phyloP scores from a whole-genome alignment of 2,329 filamentous ascomycete species.

The Claviceps spartinae region DNA sequence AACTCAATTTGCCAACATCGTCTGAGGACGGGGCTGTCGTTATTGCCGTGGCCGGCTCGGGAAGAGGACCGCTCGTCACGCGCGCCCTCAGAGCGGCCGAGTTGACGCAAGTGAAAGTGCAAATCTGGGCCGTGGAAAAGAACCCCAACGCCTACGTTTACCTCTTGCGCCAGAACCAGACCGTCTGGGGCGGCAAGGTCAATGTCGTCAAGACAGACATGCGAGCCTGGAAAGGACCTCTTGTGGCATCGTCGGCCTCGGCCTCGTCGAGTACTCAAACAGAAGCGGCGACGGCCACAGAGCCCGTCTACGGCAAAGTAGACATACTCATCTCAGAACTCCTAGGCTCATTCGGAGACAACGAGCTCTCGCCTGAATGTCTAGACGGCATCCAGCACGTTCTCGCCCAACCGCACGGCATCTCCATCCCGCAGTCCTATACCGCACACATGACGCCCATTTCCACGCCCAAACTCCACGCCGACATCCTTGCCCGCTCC shows the following conservation, averaged over 20 bases:
- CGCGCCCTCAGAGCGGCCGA: conserved; percentile 71
- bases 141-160: conserved; percentile 96
- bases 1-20: conserved; percentile 57
- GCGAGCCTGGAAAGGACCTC: conserved; percentile 85
- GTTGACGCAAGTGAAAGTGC: conserved; percentile 60
- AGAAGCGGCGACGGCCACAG: conserved; percentile 18
- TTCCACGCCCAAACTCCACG: conserved; percentile 70
- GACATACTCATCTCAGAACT: conserved; percentile 93
- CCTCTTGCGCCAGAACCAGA: conserved; percentile 72
- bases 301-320: conserved; percentile 49
- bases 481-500: conserved; percentile 57
- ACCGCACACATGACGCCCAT: conserved; percentile 91
- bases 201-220: conserved; percentile 93
- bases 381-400: conserved; percentile 91
- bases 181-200: conserved; percentile 66
- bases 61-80: conserved; percentile 82
- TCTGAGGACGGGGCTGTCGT: conserved; percentile 60
- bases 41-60: conserved; percentile 84
- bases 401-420: conserved; percentile 62
- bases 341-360: conserved; percentile 89
- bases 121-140: conserved; percentile 91
- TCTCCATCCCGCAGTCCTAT: conserved; percentile 88
- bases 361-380: conserved; percentile 92
- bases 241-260: conserved; percentile 24
- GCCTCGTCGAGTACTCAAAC: conserved; percentile 16